phyloP scores from a whole-genome alignment of 306 rosid species.

The Cucurbita argyrosperma region DNA sequence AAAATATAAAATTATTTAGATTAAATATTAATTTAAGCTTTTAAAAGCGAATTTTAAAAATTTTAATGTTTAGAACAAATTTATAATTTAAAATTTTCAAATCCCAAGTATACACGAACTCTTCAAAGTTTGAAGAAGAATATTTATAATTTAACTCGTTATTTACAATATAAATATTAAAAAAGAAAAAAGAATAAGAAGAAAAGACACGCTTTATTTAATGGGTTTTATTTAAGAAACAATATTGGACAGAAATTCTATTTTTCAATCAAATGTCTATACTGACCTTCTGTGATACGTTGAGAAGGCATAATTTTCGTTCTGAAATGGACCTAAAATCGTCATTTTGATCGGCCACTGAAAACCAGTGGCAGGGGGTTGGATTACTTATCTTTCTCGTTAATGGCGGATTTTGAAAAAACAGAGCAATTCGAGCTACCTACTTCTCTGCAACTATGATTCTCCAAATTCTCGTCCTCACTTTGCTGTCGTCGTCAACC shows the following conservation, averaged over 20 bases:
- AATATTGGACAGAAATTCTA: no score
- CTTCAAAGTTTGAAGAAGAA: no score
- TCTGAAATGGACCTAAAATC: not conserved
- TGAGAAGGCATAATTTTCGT: not conserved
- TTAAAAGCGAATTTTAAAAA: no score
- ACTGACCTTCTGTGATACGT: not conserved
- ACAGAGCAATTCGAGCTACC: not conserved
- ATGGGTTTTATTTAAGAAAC: no score
- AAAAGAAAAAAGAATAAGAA: not conserved
- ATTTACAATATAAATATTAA: no score
- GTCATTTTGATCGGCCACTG: not conserved
- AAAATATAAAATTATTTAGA: no score
- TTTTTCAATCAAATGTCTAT: not conserved
- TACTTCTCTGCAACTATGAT: slow-evolving; percentile 1
- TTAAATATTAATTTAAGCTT: no score
- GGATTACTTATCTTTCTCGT: not conserved
- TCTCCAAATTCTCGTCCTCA: slow-evolving; percentile 18
- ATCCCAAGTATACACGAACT: no score
- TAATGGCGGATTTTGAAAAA: not conserved
- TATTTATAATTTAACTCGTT: no score
- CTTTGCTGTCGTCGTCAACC: not conserved
- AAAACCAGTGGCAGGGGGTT: not conserved
- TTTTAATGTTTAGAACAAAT: no score
- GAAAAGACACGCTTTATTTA: not conserved
- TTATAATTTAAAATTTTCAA: no score